Conservation (phyloP, 2,329 filamentous ascomycete genomes). For the Chrysosporium keratinophilum region DNA sequence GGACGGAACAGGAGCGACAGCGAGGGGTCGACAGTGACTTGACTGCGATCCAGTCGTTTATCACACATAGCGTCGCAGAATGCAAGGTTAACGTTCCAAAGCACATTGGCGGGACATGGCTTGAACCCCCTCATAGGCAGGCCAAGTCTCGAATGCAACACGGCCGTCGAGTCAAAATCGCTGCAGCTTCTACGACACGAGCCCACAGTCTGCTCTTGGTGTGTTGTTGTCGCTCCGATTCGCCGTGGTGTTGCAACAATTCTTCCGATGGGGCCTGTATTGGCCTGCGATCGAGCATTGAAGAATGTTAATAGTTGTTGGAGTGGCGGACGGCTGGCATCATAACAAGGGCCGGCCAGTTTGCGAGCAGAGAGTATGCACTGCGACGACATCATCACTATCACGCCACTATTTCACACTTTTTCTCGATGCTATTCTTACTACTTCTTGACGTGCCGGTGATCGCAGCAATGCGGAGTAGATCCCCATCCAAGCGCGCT, state of each 20-base stretch:
- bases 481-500: neutral
- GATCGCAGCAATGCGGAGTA: no score
- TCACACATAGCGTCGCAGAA: constrained; percentile 11
- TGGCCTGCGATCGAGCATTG: neutral
- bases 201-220: neutral
- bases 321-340: neutral
- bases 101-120: constrained; percentile 2
- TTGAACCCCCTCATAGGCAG: constrained; percentile 3
- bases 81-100: constrained; percentile 9
- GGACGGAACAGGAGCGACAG: neutral
- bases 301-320: no score
- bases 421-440: neutral
- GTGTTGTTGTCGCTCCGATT: constrained; percentile 2
- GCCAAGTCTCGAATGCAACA: constrained; percentile 12
- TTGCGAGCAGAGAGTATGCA: neutral
- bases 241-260: constrained; percentile 2
- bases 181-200: neutral
- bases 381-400: no score
- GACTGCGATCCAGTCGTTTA: neutral
- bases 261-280: neutral
- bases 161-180: constrained; percentile 9
- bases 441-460: neutral
- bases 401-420: no score
- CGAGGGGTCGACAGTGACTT: constrained; percentile 1
- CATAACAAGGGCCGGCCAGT: neutral